Percentiles rank a stretch among this genome's conserved stretches.
phyloP scores from a whole-genome alignment of 176 grass and related monocot species.

The Dactylis glomerata region DNA sequence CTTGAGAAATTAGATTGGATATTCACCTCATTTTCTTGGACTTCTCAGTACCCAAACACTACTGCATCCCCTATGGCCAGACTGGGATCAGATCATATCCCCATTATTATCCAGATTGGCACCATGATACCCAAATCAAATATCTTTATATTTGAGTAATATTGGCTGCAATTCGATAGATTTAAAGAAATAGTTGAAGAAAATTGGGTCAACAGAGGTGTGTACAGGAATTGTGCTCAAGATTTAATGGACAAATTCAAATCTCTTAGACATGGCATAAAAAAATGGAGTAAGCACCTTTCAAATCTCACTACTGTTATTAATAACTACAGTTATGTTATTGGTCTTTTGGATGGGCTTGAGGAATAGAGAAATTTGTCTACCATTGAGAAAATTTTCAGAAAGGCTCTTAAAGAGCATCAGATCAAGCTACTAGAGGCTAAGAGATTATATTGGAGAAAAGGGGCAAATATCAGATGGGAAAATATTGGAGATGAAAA shows the following conservation, averaged over 20 bases:
- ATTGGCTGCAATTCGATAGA: not conserved
- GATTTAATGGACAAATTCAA: not conserved
- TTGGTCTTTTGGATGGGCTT: not conserved
- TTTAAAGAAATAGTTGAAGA: not conserved
- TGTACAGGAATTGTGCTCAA: not conserved
- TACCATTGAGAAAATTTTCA: not conserved
- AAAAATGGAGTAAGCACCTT: too few relatives aligned
- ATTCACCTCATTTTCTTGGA: too few relatives aligned
- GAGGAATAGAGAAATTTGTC: not conserved
- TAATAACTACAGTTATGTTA: too few relatives aligned
- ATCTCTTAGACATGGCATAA: not conserved
- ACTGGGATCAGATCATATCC: not conserved
- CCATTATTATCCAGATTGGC: not conserved
- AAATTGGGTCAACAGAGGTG: not conserved
- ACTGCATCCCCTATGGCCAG: not conserved
- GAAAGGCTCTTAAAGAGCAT: not conserved
- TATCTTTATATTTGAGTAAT: not conserved
- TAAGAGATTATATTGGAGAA: not conserved
- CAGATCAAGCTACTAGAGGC: accelerated
- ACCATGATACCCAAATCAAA: not conserved
- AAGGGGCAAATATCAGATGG: not conserved
- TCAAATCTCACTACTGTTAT: too few relatives aligned
- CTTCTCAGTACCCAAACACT: not conserved
- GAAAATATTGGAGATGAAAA: not conserved
- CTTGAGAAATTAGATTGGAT: too few relatives aligned